These are phyloP conservation scores for Coemansia pectinata DNA, from an alignment of 192 early-diverging fungal species.

Conservation along the genomic window DNA sequence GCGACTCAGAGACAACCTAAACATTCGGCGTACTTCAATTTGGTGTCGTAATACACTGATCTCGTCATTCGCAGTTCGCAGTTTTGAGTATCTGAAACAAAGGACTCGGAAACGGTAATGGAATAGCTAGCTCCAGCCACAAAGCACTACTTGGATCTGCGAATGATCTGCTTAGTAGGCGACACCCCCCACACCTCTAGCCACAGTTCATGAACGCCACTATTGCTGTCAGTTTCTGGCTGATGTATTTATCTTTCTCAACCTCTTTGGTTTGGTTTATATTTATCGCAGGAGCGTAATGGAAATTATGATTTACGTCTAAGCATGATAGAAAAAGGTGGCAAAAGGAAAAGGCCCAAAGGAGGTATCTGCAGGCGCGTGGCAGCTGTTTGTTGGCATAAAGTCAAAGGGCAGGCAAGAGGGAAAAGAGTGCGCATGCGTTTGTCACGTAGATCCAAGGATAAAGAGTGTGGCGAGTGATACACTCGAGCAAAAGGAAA, in stretches of 20 bases:
- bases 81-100: neutral
- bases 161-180: neutral
- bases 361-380: neutral
- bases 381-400: neutral
- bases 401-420: conserved; percentile 5
- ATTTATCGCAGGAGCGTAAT: neutral
- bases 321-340: neutral
- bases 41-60: neutral
- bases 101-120: neutral
- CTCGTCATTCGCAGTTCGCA: neutral
- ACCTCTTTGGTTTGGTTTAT: neutral
- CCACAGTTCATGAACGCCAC: neutral
- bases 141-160: neutral
- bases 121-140: neutral
- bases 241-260: neutral
- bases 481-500: neutral
- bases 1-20: neutral
- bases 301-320: neutral
- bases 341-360: neutral
- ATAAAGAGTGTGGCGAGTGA: neutral
- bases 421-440: neutral
- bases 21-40: neutral
- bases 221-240: neutral
- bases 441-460: neutral
- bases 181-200: neutral